Base-by-base conservation (phyloP, 768 basidiomycete genomes). In the Russula griseocarnosa region DNA sequence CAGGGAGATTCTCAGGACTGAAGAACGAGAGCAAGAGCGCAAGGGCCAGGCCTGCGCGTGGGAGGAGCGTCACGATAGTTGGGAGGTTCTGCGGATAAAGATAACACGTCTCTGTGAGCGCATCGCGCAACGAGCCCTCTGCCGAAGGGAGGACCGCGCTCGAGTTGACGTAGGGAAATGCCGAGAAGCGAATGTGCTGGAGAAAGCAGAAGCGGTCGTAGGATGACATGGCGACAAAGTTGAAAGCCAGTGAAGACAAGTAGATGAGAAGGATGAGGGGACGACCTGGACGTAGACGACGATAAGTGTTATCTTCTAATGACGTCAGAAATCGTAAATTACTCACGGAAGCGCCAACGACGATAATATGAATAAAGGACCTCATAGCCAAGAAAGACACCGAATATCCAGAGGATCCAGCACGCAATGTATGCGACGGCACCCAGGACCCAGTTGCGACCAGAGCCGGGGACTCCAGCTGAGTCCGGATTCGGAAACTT, bases 151-250 rank as follows among this genome's bases (percentile, higher is more conserved):
- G 57, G 38, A 60, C 52, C 1, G 66, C 67, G 69, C 79, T 76
- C 60, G 79, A 82, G 47, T 76, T 76, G 67, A 84, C 79, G 42
- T 78, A 76, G 40, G 67, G 50, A 72, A 88, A 87, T 36, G 92
- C 88, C 30, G 86, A 83, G 65, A 79, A 78, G 44, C 92, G 88
- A 67, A 94, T 79, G 73, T 94, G 83, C 62, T 86, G 83, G 69
- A 94, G 77, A 78, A 94, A 94, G 74, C 86, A 87, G 74, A 92
- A 94, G 75, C 86, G 86, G 58, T 83, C 82, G 76, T 87, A 94
- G 18, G 90, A 94, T 3, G 86, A 82, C 78, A 95, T 83, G 40
- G 84, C 83, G 34, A 83, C 88, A 58, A 87, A 78, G 69, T 83
- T 88, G 78, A 85, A 88, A 6, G 85, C 90, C 18, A 92, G 79